Conservation (phyloP, 2,329 filamentous ascomycete species). For the Paraconiothyrium sp. region DNA sequence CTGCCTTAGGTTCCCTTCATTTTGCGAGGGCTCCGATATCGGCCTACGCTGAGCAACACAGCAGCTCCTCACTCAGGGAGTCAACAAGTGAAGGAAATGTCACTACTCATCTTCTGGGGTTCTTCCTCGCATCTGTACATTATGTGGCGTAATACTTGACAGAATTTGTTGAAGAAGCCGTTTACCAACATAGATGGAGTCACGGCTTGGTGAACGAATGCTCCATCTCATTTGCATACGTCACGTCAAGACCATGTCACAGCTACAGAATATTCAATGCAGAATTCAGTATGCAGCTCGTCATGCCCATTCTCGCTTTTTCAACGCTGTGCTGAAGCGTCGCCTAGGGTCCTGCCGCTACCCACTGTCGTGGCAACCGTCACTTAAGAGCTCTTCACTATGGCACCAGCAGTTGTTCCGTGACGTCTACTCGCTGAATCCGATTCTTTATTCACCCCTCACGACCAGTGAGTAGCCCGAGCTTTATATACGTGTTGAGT, state of each 20-base stretch:
- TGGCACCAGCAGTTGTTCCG: not conserved
- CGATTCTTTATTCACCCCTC: not conserved
- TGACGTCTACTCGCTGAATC: not conserved
- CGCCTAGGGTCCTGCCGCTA: not conserved
- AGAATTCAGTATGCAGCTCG: too few relatives aligned
- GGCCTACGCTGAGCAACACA: conserved; percentile 2
- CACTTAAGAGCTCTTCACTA: not conserved
- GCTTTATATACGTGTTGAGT: not conserved
- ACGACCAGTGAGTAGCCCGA: not conserved
- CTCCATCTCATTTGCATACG: not conserved
- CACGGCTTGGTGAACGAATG: not conserved
- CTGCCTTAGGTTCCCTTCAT: not conserved
- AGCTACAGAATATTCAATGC: too few relatives aligned
- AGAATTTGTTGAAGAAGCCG: not conserved
- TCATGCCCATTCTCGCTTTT: not conserved
- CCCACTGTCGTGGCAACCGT: not conserved
- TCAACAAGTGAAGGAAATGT: not conserved
- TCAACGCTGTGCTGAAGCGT: not conserved
- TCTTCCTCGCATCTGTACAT: not conserved
- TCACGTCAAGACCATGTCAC: not conserved
- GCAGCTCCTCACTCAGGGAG: not conserved
- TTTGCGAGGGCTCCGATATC: conserved; percentile 1
- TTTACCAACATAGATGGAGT: not conserved
- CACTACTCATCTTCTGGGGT: not conserved
- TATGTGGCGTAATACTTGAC: not conserved